phyloP scores from a whole-genome alignment of 2,329 filamentous ascomycete genomes.

The Gnomoniopsis sp. region DNA sequence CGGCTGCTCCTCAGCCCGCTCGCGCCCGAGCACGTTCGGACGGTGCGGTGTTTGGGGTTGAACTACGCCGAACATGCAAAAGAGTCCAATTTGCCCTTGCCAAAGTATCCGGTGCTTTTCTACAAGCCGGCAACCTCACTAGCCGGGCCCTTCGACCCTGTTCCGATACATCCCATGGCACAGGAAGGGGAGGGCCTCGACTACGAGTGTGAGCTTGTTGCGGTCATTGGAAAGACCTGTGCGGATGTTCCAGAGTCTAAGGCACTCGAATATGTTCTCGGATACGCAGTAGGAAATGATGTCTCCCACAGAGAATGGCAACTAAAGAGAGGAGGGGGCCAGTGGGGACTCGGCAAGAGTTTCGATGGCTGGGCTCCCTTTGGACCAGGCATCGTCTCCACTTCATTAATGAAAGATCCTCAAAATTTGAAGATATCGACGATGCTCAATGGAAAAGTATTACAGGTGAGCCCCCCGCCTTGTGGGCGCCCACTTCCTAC shows the following conservation, averaged over 20 bases:
- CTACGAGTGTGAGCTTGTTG: constrained; percentile 77
- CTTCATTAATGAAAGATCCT: constrained; percentile 52
- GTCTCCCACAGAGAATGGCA: constrained; percentile 80
- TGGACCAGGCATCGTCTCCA: constrained; percentile 67
- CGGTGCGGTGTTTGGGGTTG: constrained; percentile 66
- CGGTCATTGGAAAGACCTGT: constrained; percentile 67
- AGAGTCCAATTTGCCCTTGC: constrained; percentile 65
- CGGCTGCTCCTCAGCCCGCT: constrained; percentile 61
- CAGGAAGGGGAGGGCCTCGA: constrained; percentile 66
- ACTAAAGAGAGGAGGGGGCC: constrained; percentile 61
- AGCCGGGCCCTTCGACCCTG: constrained; percentile 60
- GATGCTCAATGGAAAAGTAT: constrained; percentile 54
- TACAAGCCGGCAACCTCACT: constrained; percentile 69
- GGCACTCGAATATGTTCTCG: constrained; percentile 70
- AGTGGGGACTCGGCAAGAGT: constrained; percentile 71
- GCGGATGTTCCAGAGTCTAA: constrained; percentile 60
- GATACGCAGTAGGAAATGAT: constrained; percentile 74
- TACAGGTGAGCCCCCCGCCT: constrained; percentile 40
- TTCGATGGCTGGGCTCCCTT: constrained; percentile 75
- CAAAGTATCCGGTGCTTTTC: constrained; percentile 70
- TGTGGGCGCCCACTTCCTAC: background rate
- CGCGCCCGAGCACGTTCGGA: constrained; percentile 58
- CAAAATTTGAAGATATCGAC: constrained; percentile 55
- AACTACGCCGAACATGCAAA: constrained; percentile 72
- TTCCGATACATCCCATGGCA: constrained; percentile 63